These are phyloP conservation scores for Hondaea fermentalgiana DNA, from an alignment of 108 stramenopile species.

Conservation along the genomic window DNA sequence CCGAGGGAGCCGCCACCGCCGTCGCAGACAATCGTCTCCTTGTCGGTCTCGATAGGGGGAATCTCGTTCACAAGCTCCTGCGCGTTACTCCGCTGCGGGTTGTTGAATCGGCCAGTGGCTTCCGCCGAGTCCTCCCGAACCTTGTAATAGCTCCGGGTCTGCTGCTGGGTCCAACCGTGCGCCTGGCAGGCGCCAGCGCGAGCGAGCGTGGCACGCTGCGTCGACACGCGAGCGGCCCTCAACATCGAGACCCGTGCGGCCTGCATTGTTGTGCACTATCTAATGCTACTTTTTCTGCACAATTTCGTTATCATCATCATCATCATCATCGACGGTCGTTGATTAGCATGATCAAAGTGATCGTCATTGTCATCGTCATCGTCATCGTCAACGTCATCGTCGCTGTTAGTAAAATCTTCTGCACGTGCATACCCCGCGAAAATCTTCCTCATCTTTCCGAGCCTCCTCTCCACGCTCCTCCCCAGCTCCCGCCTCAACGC, in stretches of 20 bases:
- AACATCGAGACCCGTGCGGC: background rate
- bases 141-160: background rate
- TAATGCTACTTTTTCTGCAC: too few species aligned
- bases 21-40: slow-evolving; percentile 79
- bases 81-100: slow-evolving; percentile 79
- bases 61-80: slow-evolving; percentile 70
- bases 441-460: too few species aligned
- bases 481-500: too few species aligned
- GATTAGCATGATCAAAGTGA: too few species aligned
- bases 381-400: too few species aligned
- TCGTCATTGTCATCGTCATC: too few species aligned
- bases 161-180: background rate
- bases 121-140: background rate
- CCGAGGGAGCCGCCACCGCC: slow-evolving; percentile 89
- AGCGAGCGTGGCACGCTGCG: background rate
- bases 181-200: background rate
- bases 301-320: too few species aligned
- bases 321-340: too few species aligned
- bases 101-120: background rate
- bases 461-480: too few species aligned
- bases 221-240: background rate
- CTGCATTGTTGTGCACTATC: background rate
- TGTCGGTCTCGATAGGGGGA: slow-evolving; percentile 77
- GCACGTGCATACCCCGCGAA: too few species aligned
- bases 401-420: too few species aligned